Base-by-base conservation (phyloP, 305 asterid species). In the Fraxinus ornus region DNA sequence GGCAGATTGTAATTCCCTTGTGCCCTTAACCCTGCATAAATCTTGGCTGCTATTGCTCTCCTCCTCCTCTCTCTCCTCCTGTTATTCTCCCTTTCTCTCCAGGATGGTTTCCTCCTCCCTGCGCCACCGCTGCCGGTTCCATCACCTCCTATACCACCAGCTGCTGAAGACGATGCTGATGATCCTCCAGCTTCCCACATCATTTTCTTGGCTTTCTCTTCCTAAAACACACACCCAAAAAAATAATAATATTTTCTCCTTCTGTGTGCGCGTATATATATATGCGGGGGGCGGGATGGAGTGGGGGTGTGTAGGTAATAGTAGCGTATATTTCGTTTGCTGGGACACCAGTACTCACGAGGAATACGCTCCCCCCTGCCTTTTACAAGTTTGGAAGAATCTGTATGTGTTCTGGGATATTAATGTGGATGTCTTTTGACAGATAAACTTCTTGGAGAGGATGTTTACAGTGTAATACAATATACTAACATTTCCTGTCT, bases 1-100 rank as follows among this genome's bases (percentile, higher is more conserved):
- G 62, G 62, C 62, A 52, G 22, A 15, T 52, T 52, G 62, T 52
- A 52, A 52, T 52, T 52, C 62, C 21, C 62, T n/a, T 15, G 62
- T 17, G 62, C 22, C 62, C 62, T 52, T 52, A 52, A 15, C 2
- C 62, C 62, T 17, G 62, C 5, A n/a, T 52, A 17, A 15, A 52
- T 52, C 21, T 52, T 52, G 2, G 62, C 21, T 52, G 62, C 22
- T 52, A 15, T 17, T 4, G 62, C 62, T 52, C 62, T 52, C 22
- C 62, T 17, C 8, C 97, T 86, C 82, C 97, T 86, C 91, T 93
- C 97, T 85, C 97, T 91, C 89, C 93, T 91, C 95, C 93, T 77
- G 81, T 93, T 93, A 66, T 93, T 93, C 89, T 93, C 97, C 47
- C 97, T 92, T 85, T 93, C 97, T 37, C 96, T 92, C 94, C 93